Evolutionary conservation across 2,329 filamentous ascomycete species (phyloP).

Genomic region (Fusarium denticulatum): DNA sequence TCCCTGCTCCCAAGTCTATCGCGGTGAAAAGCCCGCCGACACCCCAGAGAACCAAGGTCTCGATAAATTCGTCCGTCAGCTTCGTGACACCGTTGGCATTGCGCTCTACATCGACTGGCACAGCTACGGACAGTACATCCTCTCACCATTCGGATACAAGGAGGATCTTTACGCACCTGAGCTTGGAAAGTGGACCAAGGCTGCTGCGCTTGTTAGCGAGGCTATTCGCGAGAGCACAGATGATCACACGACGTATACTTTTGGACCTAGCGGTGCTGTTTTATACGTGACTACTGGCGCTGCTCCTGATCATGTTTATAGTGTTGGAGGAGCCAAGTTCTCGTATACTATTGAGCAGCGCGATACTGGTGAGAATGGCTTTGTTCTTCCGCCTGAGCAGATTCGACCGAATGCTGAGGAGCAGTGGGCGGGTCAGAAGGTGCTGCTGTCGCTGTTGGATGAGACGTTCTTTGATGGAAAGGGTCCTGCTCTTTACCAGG

Average conservation of each 20-base stretch:
- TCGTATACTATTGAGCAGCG: slow-evolving; percentile 54
- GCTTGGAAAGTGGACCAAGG: slow-evolving; percentile 51
- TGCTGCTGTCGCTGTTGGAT: slow-evolving; percentile 46
- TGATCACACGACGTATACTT: slow-evolving; percentile 46
- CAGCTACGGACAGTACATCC: slow-evolving; percentile 55
- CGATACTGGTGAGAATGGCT: slow-evolving; percentile 49
- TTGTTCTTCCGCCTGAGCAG: slow-evolving; percentile 51
- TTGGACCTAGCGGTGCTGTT: slow-evolving; percentile 51
- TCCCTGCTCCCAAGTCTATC: slow-evolving; percentile 59
- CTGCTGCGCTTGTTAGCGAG: slow-evolving; percentile 45
- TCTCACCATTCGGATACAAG: slow-evolving; percentile 58
- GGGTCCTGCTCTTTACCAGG: slow-evolving; percentile 37
- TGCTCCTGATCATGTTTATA: slow-evolving; percentile 44
- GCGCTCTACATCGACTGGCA: slow-evolving; percentile 61
- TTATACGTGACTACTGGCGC: slow-evolving; percentile 50
- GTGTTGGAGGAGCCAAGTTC: slow-evolving; percentile 45
- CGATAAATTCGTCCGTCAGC: slow-evolving; percentile 43
- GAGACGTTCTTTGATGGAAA: slow-evolving; percentile 50
- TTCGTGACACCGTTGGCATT: slow-evolving; percentile 50
- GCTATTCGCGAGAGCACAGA: slow-evolving; percentile 48
- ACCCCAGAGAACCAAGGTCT: slow-evolving; percentile 60
- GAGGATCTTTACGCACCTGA: slow-evolving; percentile 52
- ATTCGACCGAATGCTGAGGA: slow-evolving; percentile 51
- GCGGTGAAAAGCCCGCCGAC: slow-evolving; percentile 52
- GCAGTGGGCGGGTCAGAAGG: slow-evolving; percentile 51